Base-by-base conservation (phyloP, 2,329 filamentous ascomycete genomes). In the Neurospora sp. region DNA sequence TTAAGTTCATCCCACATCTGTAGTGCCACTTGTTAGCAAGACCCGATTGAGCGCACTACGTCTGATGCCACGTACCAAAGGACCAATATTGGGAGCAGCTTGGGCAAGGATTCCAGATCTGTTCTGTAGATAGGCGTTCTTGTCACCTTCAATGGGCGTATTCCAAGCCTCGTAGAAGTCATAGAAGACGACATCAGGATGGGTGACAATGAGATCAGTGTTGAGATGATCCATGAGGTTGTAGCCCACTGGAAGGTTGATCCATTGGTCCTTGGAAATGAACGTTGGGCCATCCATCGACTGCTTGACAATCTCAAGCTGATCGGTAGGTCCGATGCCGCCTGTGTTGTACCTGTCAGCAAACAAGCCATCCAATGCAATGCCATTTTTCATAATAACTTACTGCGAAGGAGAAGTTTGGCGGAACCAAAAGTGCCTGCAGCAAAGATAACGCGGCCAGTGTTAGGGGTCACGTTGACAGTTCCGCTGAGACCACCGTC, bases 361-460 rank as follows among this genome's bases (percentile, higher is more conserved):
- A 71, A 0, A 74, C 75, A 3, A 70, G 74, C 83, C 19, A 67
- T 36, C 1, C 11, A 19, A 39, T 0, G 9, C 9, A 46, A 38
- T 9, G 33, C 2, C 8, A 33, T 9, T 43, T 11, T 8, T 28
- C 2, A 43, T 40, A 11, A 33, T 36, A 11, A 74, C 77, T 74
- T 72, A 80, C 87, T 90, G 75, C 89, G 84, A 79, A 91, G 83
- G 2, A 93, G 84, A 67, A 93, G 81, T 79, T 91, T 91, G 15
- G 89, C 83, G 1, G 89, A 89, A n/a, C 89, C 89, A 72, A 93
- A 91, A 1, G 90, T 82, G 67, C 91, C 91, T 1, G 89, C 87
- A 19, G 90, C 86, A 39, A 92, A 80, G 73, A 93, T 86, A 66
- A 93, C 89, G 68, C 89, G 86, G 10, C 91, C 90, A 13, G 84